phyloP scores from a whole-genome alignment of 2,329 filamentous ascomycete genomes.

The Pseudogymnoascus sp. region DNA sequence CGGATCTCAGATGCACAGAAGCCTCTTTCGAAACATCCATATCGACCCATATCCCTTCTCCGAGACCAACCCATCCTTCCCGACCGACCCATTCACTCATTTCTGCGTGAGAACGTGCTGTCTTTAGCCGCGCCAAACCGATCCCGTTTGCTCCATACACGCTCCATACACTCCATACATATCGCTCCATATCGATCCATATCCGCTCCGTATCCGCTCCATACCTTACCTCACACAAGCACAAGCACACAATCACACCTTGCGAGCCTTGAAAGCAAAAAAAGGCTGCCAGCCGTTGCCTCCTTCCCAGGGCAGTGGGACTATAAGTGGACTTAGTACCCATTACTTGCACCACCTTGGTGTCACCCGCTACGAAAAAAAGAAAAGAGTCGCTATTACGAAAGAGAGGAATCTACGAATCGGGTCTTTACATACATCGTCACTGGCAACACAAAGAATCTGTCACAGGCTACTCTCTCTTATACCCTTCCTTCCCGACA shows the following conservation, averaged over 20 bases:
- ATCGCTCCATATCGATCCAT: background rate
- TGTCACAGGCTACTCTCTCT: background rate
- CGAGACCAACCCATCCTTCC: background rate
- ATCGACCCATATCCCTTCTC: background rate
- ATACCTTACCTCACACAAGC: background rate
- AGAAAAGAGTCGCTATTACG: background rate
- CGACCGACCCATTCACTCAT: background rate
- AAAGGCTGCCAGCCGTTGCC: background rate
- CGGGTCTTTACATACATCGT: background rate
- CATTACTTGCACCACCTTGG: background rate
- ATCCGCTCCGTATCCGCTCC: background rate
- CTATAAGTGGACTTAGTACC: background rate
- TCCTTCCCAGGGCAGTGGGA: background rate
- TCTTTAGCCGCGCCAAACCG: background rate
- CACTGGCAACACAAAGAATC: background rate
- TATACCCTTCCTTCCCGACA: background rate
- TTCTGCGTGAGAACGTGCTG: background rate
- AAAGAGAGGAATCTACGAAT: background rate
- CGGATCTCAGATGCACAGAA: background rate
- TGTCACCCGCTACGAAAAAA: background rate
- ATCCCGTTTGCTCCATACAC: background rate
- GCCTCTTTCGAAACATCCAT: slow-evolving; percentile 1
- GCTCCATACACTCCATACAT: background rate
- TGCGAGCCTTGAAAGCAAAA: background rate
- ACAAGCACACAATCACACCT: background rate